Evolutionary conservation across 805 yeast species (phyloP).

Genomic region (Tetrapisispora phaffii): DNA sequence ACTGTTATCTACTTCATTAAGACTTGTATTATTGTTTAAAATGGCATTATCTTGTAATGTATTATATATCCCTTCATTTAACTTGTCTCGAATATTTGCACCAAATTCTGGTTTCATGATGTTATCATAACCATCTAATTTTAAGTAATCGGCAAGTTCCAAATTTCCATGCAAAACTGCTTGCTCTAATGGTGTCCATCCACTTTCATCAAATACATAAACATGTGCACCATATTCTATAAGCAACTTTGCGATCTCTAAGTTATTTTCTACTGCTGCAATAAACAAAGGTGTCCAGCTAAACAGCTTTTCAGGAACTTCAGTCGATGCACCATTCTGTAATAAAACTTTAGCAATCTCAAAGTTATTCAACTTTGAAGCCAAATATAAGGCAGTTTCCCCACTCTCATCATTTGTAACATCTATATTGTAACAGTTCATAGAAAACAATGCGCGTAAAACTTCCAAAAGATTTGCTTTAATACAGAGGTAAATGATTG

Average conservation of each 20-base stretch:
- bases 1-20: neutral
- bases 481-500: conserved; percentile 48
- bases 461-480: neutral
- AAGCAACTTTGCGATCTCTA: conserved; percentile 46
- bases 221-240: conserved; percentile 44
- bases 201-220: conserved; percentile 63
- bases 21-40: too few species aligned
- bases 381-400: conserved; percentile 80
- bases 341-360: conserved; percentile 48
- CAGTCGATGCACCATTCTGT: conserved; percentile 55
- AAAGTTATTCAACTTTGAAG: conserved; percentile 52
- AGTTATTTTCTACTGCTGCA: conserved; percentile 79
- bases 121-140: conserved; percentile 17
- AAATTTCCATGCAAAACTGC: conserved; percentile 86
- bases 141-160: conserved; percentile 51
- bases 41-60: neutral
- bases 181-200: conserved; percentile 98
- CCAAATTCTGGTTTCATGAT: conserved; percentile 16
- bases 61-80: conserved; percentile 1
- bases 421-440: conserved; percentile 55
- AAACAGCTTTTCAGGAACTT: conserved; percentile 64
- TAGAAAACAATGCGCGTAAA: conserved; percentile 36
- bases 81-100: neutral
- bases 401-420: conserved; percentile 47
- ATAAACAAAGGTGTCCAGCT: conserved; percentile 93